phyloP scores from a whole-genome alignment of 106 monocot genomes.

The Platanthera guangdongensis region DNA sequence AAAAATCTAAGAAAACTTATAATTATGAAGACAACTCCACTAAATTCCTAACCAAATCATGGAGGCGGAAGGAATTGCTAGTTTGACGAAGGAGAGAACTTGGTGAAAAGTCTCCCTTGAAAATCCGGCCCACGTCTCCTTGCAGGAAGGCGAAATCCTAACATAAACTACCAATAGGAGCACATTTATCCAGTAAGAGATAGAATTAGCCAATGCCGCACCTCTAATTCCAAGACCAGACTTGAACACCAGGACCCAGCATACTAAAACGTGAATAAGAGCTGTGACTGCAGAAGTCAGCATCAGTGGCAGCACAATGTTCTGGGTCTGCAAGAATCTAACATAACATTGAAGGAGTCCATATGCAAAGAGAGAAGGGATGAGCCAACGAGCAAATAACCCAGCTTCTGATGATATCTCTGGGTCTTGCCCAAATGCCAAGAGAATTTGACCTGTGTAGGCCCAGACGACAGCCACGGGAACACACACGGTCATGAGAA shows the following conservation, averaged over 20 bases:
- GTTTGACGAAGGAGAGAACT: constrained; percentile 25
- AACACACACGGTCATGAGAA: neutral
- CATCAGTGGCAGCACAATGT: constrained; percentile 29
- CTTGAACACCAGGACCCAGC: constrained; percentile 36
- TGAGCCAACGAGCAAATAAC: constrained; percentile 29
- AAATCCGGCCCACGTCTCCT: constrained; percentile 35
- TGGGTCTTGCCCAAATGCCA: neutral
- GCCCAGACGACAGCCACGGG: neutral
- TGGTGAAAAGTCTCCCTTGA: constrained; percentile 32
- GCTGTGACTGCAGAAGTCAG: constrained; percentile 19
- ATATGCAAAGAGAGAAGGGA: constrained; percentile 36
- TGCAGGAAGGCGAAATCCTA: constrained; percentile 24
- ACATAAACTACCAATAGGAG: constrained; percentile 26
- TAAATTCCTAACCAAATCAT: constrained; percentile 35
- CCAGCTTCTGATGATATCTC: neutral
- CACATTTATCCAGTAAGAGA: constrained; percentile 40
- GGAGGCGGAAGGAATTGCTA: constrained; percentile 32
- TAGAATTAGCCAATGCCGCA: constrained; percentile 29
- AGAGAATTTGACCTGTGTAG: neutral
- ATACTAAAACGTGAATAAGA: constrained; percentile 21
- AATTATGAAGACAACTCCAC: neutral
- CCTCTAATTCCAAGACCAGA: constrained; percentile 35
- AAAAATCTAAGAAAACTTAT: too few relatives aligned
- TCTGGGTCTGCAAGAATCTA: constrained; percentile 38
- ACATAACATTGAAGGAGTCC: constrained; percentile 21